Evolutionary conservation across 441 rosid genomes (phyloP), one percentile per base, ranked within the genome.

Genomic region (Cnidoscolus chayamansa): DNA sequence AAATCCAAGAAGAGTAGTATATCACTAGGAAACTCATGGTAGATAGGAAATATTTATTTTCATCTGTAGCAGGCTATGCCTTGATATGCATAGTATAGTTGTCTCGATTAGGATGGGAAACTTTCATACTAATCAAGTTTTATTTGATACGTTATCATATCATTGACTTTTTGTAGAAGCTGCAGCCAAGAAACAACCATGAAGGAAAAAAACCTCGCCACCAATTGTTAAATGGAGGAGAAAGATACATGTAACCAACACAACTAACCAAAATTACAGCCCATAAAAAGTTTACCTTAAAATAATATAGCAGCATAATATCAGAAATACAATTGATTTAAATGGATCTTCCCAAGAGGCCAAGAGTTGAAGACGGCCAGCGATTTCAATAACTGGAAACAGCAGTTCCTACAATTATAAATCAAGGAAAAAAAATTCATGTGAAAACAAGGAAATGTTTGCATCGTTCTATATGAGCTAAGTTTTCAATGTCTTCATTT

Each of bases 261-360:
- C 17, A 57, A 15, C 60, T 20, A 63, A 57, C 40, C 12, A 40
- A 60, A 25, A 35, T 40, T 61, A 25, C 37, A 66, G 48, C 35
- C 17, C 58, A 49, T 74, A 60, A 72, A 60, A 76, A 63, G 65
- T 72, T 25, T 85, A 91, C 97, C 94, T 80, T 73, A 86, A 69
- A 68, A 93, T 84, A 73, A 76, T 67, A 75, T 71, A 81, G 85
- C 90, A 80, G 75, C 81, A 78, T 69, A 87, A 73, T 56, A 76
- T 75, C 75, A 91, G 76, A 76, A 91, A 89, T 65, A 78, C 66
- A 9, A 82, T 74, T 58, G 98, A 88, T 76, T 86, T 88, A 55
- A 84, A 76, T 72, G 94, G 86, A 30, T 82, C 84, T 84, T 85
- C 84, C 98, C 98, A 93, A 32, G 89, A 82, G 63, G 90, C 87